These are phyloP conservation scores for Sugiyamaella chiloensis DNA, from an alignment of 805 yeast species.

Conservation along the genomic window DNA sequence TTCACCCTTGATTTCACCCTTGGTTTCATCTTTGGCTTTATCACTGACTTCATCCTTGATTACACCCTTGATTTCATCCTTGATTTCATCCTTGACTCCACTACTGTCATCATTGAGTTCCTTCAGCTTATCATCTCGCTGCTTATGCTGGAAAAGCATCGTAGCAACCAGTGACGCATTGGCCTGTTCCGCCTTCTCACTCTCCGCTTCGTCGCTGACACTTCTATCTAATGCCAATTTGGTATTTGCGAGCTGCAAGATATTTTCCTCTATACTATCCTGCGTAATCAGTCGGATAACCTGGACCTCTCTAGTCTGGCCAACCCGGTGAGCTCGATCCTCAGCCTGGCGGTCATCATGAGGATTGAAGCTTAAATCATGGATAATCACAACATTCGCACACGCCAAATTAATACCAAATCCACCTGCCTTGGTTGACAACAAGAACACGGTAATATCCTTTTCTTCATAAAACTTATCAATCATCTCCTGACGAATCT, in stretches of 20 bases:
- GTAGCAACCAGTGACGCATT: slow-evolving; percentile 38
- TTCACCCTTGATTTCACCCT: too few relatives aligned
- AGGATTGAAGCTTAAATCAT: slow-evolving; percentile 94
- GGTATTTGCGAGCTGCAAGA: slow-evolving; percentile 79
- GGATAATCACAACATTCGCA: slow-evolving; percentile 87
- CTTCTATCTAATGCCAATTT: slow-evolving; percentile 78
- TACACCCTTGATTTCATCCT: not conserved
- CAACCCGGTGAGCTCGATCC: slow-evolving; percentile 97
- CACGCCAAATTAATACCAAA: slow-evolving; percentile 96
- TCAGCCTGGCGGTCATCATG: slow-evolving; percentile 99
- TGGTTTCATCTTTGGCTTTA: too few relatives aligned
- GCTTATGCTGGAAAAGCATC: slow-evolving; percentile 28
- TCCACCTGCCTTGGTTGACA: slow-evolving; percentile 97
- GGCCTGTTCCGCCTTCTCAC: slow-evolving; percentile 34
- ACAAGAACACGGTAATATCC: slow-evolving; percentile 76
- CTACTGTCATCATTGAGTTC: not conserved
- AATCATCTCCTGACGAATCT: slow-evolving; percentile 85
- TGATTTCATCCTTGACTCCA: not conserved
- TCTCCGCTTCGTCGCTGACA: slow-evolving; percentile 37
- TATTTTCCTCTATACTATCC: slow-evolving; percentile 85
- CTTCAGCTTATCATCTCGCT: not conserved
- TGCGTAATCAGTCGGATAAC: slow-evolving; percentile 72
- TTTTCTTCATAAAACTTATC: slow-evolving; percentile 84
- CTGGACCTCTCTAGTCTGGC: slow-evolving; percentile 79
- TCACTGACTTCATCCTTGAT: not conserved